Evolutionary conservation across 2,329 filamentous ascomycete genomes (phyloP), one percentile per base, ranked within the genome.

Genomic region (Cladophialophora immunda): DNA sequence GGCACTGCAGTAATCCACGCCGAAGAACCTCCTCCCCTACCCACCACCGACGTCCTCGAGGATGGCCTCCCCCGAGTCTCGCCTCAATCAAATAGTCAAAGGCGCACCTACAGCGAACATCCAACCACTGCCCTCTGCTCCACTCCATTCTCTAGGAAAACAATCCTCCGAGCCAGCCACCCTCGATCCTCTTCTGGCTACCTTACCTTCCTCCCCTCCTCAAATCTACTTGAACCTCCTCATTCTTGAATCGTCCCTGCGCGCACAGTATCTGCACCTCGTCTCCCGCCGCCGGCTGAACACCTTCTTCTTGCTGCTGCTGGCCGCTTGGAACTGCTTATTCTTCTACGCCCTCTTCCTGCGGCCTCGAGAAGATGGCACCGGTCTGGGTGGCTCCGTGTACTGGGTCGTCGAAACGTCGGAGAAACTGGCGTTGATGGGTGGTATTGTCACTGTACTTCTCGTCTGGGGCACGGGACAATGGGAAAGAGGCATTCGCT

Each of bases 191-290:
- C 60, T 93, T 30, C 86, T 94, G 69, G 90, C 89, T 73, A 89
- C 90, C 68, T 88, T 94, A 17, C 94, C 94, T n/a, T 94, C 92
- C 76, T 93, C 92, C 17, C 94, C 94, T 54, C 92, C 93, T 62
- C 95, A 97, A 84, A 97, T 99, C 76, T 99, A 99, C 81, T 89
- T 99, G 75, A 99, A 99, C 80, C 90, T 99, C 27, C 87, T 99
- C 66, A 96, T 99, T 74, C 92, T 99, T 79, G 95, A 99, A 79
- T 93, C 93, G 57, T 97, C 93, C 4, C 84, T 99, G 38, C 92
- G 95, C 71, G 90, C 93, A 27, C 95, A 99, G 75, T 98, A 96
- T 80, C 89, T 99, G 64, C 92, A 93, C 69, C 86, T 98, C 53
- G 92, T 94, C 66, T 92, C 93, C 55, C 90, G 95, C 50, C 87